phyloP scores from a whole-genome alignment of 1,284 basidiomycete species.

The Cutaneotrichosporon sp. region DNA sequence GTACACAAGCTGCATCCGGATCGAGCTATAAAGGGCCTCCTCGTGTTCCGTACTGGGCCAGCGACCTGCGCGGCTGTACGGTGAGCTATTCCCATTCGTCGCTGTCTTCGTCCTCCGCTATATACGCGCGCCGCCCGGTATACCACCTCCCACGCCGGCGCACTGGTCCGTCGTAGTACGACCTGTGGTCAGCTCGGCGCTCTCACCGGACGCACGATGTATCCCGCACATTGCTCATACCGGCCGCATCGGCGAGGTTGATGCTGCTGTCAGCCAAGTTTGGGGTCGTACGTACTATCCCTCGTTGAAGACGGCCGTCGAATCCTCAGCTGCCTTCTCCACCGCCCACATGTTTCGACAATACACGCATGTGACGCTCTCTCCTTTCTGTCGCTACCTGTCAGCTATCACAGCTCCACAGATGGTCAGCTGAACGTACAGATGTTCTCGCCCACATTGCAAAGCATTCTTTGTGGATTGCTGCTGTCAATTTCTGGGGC shows the following conservation, averaged over 20 bases:
- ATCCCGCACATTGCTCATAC: constrained; percentile 27
- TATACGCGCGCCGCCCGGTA: constrained; percentile 26
- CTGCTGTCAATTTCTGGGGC: constrained; percentile 8
- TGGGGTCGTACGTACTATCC: not conserved
- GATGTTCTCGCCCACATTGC: constrained; percentile 30
- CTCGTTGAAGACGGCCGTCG: not conserved
- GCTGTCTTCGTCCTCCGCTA: too few species aligned
- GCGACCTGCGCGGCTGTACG: too few species aligned
- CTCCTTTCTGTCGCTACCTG: constrained; percentile 15
- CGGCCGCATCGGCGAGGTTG: constrained; percentile 34
- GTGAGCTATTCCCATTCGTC: too few species aligned
- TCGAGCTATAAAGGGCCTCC: too few species aligned
- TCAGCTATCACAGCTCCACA: not conserved
- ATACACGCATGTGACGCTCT: constrained; percentile 36
- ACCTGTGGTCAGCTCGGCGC: constrained; percentile 2
- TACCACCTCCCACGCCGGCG: too few species aligned
- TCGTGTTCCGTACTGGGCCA: too few species aligned
- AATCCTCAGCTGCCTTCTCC: constrained; percentile 6
- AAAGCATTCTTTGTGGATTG: constrained; percentile 34
- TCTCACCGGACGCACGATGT: constrained; percentile 26
- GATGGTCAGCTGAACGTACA: constrained; percentile 12
- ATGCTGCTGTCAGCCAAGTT: constrained; percentile 16
- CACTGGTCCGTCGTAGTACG: constrained; percentile 5
- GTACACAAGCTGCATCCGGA: too few species aligned
- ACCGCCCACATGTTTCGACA: constrained; percentile 28